Base-by-base conservation (phyloP, 2,329 filamentous ascomycete genomes). In the Berkeleyomyces rouxiae region DNA sequence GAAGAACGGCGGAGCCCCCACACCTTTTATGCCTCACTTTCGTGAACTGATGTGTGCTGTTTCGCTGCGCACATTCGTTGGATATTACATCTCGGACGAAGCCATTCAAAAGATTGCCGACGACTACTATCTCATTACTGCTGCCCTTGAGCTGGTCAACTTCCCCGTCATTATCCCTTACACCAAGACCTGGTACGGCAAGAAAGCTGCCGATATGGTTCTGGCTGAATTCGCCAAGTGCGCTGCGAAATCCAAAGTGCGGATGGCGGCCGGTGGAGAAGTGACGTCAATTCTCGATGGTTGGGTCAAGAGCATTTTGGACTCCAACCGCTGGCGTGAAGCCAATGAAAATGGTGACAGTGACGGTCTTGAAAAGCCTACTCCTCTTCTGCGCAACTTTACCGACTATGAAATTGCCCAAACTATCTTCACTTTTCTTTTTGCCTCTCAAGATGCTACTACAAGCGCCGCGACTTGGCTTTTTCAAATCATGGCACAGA, bases 51-150 rank as follows among this genome's bases (percentile, higher is more conserved):
- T 95, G 84, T 95, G 88, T 70, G 92, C 92, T 66, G 84, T 97
- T 51, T 95, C 91, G 51, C 93, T 90, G 79, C 87, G 92, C 66
- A 96, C 91, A n/a, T 97, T 97, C 72, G 90, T 95, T 66, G 93
- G 93, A 49, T 85, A 96, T 77, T 97, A 97, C 77, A 92, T 96
- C 74, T 85, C 86, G 55, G 88, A 96, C 65, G 87, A 90, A 72
- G 84, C 87, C 58, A 85, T 97, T 70, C 92, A 95, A 81, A 91
- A 88, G 78, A 93, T 97, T 67, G 87, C 92, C 66, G 87, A 96
- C 74, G 91, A 97, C 75, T 99, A 96, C 77, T 97, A 95, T 75
- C 82, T 92, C 67, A 95, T 97, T 72, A 97, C 93, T 11, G 92
- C 88, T 64, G 93, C 93, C 31, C 82, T 97, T 68, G 93, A 99